phyloP scores from a whole-genome alignment of 2,329 filamentous ascomycete species.

The Lojkania enalia region DNA sequence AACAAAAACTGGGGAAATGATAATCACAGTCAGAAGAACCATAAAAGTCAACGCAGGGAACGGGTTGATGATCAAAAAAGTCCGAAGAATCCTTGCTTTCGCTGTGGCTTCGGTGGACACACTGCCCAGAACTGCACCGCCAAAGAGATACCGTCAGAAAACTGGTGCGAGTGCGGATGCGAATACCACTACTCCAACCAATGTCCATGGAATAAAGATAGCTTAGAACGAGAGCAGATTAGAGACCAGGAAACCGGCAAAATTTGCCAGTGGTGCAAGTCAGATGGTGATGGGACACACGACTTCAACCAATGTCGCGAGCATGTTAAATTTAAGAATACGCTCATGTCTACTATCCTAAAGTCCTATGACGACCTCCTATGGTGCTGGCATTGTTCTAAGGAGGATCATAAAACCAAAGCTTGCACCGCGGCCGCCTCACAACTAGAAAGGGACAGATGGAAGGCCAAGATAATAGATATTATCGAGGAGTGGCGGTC shows the following conservation, averaged over 20 bases:
- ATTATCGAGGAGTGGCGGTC: slow-evolving; percentile 10
- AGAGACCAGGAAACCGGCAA: slow-evolving; percentile 1
- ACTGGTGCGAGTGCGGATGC: slow-evolving; percentile 12
- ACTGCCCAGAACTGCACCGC: slow-evolving; percentile 7
- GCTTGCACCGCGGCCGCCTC: slow-evolving; percentile 1
- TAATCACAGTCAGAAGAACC: background rate
- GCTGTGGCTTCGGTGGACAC: slow-evolving; percentile 8
- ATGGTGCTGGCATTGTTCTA: slow-evolving; percentile 18
- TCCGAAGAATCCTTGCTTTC: background rate
- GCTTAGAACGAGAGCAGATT: background rate
- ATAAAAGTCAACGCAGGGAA: background rate
- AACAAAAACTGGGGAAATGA: background rate
- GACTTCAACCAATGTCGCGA: slow-evolving; percentile 10
- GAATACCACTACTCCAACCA: slow-evolving; percentile 9
- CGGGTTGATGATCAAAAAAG: too few relatives aligned
- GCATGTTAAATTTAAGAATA: slow-evolving; percentile 3
- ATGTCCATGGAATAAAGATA: slow-evolving; percentile 13
- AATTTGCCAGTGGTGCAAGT: slow-evolving; percentile 20
- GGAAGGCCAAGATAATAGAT: slow-evolving; percentile 6
- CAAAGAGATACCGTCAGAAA: slow-evolving; percentile 8
- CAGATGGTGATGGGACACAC: slow-evolving; percentile 12
- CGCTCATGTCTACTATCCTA: slow-evolving; percentile 4
- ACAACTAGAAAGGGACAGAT: slow-evolving; percentile 5
- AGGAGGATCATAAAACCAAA: slow-evolving; percentile 10
- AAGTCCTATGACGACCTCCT: slow-evolving; percentile 9